phyloP scores from a whole-genome alignment of 2,329 filamentous ascomycete genomes.

The Pseudogymnoascus sp. region DNA sequence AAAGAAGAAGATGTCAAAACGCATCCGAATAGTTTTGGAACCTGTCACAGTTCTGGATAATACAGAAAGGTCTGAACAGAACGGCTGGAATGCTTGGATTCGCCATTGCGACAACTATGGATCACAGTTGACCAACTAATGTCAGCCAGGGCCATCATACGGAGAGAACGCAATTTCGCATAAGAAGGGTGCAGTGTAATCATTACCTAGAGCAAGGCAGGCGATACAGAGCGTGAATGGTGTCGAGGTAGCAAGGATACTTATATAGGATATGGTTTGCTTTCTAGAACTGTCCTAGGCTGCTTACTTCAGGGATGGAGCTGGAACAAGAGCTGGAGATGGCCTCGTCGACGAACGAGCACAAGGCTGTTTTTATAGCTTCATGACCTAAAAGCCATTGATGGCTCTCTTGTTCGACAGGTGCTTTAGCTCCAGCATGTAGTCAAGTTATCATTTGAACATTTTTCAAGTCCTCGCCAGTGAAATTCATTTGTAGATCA shows the following conservation, averaged over 20 bases:
- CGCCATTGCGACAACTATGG: conserved; percentile 2
- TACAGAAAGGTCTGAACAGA: conserved; percentile 11
- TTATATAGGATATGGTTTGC: background rate
- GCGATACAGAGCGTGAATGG: background rate
- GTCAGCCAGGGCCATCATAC: background rate
- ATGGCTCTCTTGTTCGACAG: background rate
- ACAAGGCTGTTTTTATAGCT: background rate
- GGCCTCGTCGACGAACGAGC: background rate
- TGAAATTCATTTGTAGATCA: background rate
- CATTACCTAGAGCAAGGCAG: background rate
- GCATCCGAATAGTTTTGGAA: conserved; percentile 17
- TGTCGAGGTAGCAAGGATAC: background rate
- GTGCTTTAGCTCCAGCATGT: background rate
- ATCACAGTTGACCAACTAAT: background rate
- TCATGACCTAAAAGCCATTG: background rate
- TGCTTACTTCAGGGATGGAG: background rate
- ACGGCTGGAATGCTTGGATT: conserved; percentile 17
- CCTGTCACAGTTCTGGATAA: conserved; percentile 15
- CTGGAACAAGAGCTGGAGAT: background rate
- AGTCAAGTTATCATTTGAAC: background rate
- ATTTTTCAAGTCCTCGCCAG: background rate
- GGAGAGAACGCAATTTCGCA: background rate
- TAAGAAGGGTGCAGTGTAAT: background rate
- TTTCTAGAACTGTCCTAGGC: background rate
- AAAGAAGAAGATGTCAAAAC: conserved; percentile 13